Conservation (phyloP, 179 eudicot genomes). For the Beta macrorhiza region DNA sequence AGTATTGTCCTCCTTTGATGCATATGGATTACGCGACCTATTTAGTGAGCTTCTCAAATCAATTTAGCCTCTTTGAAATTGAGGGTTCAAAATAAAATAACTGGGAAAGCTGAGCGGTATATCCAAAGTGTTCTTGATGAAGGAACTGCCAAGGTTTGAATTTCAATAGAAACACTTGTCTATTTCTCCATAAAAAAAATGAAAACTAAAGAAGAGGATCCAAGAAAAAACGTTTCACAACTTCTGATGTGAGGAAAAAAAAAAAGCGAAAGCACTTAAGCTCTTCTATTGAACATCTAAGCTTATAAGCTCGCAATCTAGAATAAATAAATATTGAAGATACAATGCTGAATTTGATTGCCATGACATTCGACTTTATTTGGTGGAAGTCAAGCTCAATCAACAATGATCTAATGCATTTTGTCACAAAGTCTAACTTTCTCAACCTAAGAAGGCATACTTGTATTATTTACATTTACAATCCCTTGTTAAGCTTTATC, state of each 20-base stretch:
- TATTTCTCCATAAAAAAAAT: neutral
- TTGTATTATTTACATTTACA: too few species aligned
- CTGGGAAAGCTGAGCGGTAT: neutral
- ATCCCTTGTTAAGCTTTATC: too few species aligned
- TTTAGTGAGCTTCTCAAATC: neutral
- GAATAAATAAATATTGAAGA: too few species aligned
- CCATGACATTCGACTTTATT: too few species aligned
- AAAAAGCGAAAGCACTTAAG: too few species aligned
- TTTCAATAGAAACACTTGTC: neutral
- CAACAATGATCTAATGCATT: too few species aligned
- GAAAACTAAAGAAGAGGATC: neutral
- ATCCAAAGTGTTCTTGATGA: neutral
- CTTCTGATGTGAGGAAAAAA: neutral
- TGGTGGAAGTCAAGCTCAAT: too few species aligned
- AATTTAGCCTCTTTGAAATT: slow-evolving; percentile 1
- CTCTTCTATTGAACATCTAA: too few species aligned
- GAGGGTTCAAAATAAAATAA: neutral
- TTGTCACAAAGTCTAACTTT: too few species aligned
- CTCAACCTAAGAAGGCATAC: too few species aligned
- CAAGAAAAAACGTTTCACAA: neutral
- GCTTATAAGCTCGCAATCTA: too few species aligned
- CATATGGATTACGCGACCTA: neutral
- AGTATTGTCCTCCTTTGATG: neutral
- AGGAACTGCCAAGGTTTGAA: neutral
- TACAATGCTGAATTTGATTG: too few species aligned